Percentiles rank a stretch among this genome's conserved stretches.
Conservation (phyloP, 169 alveolate genomes). For the Cystoisospora suis region DNA sequence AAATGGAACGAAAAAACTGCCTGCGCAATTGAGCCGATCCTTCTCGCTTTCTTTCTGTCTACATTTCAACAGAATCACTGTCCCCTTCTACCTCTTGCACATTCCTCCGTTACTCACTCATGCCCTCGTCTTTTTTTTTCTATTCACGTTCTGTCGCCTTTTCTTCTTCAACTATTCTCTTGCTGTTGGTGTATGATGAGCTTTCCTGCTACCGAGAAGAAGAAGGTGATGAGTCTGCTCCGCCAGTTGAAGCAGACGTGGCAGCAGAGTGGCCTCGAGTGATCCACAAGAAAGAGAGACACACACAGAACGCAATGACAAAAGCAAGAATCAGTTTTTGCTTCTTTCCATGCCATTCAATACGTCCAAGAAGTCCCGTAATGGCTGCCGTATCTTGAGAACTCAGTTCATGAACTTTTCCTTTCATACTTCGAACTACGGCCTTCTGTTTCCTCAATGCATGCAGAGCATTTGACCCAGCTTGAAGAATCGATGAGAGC, state of each 20-base stretch:
- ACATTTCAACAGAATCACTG: no score
- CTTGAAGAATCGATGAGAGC: conserved; percentile 22
- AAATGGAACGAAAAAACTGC: no score
- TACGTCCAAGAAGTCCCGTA: background rate
- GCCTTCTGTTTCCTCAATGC: background rate
- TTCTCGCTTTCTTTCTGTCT: no score
- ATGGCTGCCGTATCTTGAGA: background rate
- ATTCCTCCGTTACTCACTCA: no score
- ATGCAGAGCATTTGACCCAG: background rate
- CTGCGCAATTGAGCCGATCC: no score
- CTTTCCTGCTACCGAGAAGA: no score
- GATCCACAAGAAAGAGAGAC: conserved; percentile 15
- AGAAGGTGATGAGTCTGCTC: background rate
- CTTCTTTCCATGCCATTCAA: background rate
- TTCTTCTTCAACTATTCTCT: no score
- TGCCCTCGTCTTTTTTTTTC: no score
- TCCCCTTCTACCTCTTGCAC: no score
- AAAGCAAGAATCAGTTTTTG: background rate
- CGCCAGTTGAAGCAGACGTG: background rate
- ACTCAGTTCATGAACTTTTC: background rate
- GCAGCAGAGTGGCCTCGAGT: background rate
- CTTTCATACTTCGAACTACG: background rate
- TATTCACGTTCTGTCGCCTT: no score
- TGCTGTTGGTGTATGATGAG: no score
- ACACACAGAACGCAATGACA: conserved; percentile 3